Base-by-base conservation (phyloP, 169 alveolate genomes). In the Plasmodium coatneyi region DNA sequence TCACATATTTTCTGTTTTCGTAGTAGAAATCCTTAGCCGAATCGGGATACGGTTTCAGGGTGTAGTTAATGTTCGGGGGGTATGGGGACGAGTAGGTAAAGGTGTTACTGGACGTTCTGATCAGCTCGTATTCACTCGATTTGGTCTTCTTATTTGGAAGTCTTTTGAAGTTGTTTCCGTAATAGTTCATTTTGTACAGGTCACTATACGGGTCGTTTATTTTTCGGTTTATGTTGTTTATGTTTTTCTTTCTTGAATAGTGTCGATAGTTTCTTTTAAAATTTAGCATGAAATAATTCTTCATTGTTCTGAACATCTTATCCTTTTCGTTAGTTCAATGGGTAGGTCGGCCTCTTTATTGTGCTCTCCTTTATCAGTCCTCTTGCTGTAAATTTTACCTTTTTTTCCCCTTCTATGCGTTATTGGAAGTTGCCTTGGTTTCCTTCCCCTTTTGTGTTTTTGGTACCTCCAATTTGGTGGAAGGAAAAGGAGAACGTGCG, bases 11-110 rank as follows among this genome's bases (percentile, higher is more conserved):
- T 70, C 96, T 96, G 79, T 95, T 92, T 36, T 78, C 90, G 60
- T 95, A 96, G 54, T 92, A 66, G 43, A 92, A 92, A 36, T 76
- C 84, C 56, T 96, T 96, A 4, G 97, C 95, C 54, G 83, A 84
- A 49, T 90, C 86, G 16, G 97, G 97, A 54, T 25, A 96, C 19
- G 97, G 97, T 34, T 91, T 89, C 32, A 96, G 90, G 19, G 97
- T 96, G 19, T 87, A 80, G 82, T 96, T 96, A 66, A 96, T 96
- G 52, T 95, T 92, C 2, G 97, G 97, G 5, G 97, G 97, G 76
- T 96, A 96, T 10, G 97, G 97, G 10, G 95, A 95, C 16, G 95
- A 49, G 43, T 92, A 84, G 19, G 93, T 54, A 83, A 78, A 96
- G 41, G 83, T 43, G 41, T 96, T 96, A 28, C 87, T 94, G 7